phyloP scores from a whole-genome alignment of 164 flowering plant genomes.

The Kalanchoe fedtschenkoi region DNA sequence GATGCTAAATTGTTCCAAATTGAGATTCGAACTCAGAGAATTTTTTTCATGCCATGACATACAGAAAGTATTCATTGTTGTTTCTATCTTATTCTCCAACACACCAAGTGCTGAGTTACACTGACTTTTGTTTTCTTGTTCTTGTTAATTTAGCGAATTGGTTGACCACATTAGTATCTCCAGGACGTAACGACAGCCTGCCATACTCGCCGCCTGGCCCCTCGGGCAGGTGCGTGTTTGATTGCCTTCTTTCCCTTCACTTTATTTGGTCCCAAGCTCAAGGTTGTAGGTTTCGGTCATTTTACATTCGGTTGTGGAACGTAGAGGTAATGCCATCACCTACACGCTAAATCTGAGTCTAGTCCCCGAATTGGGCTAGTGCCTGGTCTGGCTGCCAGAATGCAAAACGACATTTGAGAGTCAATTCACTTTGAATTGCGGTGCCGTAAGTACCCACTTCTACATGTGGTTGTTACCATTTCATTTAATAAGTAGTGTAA shows the following conservation, averaged over 20 bases:
- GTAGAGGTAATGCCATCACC: neutral
- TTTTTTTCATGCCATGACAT: neutral
- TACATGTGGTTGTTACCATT: neutral
- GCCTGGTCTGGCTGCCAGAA: neutral
- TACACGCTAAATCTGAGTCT: neutral
- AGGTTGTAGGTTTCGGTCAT: neutral
- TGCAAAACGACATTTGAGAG: neutral
- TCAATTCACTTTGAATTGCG: neutral
- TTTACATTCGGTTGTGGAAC: neutral
- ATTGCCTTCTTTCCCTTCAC: neutral
- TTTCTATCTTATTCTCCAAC: neutral
- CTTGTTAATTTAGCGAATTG: neutral
- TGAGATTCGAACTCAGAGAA: no score
- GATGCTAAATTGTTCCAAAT: no score
- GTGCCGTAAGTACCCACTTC: neutral
- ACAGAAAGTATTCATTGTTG: no score
- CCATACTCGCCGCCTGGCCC: neutral
- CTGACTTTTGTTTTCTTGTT: neutral
- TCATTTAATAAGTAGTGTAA: neutral
- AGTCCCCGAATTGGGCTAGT: neutral
- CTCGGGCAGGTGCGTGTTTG: neutral
- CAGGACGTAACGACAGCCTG: neutral
- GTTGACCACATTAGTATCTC: neutral
- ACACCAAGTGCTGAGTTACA: no score
- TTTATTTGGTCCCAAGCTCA: no score